Percentiles rank a stretch among this genome's conserved stretches.
Evolutionary conservation across 108 stramenopile genomes (phyloP).

Genomic region (Nitzschia inconspicua): DNA sequence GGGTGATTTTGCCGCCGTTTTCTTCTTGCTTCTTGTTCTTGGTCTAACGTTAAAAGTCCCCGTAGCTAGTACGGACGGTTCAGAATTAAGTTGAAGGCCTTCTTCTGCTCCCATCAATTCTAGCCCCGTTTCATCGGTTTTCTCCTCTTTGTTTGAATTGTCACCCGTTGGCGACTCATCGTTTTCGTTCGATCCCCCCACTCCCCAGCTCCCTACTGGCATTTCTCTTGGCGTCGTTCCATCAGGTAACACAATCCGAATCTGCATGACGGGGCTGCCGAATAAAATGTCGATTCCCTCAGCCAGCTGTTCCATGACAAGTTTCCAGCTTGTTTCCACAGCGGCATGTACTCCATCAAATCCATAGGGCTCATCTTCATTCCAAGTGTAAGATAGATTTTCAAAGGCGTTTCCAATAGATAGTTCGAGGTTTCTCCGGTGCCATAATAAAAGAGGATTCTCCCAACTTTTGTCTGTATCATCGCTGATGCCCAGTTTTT

Average conservation of each 20-base stretch:
- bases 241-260: conserved; percentile 31
- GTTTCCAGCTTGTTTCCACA: conserved; percentile 68
- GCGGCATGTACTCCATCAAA: conserved; percentile 92
- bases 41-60: background rate
- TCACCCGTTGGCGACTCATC: background rate
- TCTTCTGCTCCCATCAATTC: too few species aligned
- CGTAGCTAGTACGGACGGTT: too few species aligned
- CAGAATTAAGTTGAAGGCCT: background rate
- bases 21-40: background rate
- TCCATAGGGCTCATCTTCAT: conserved; percentile 90
- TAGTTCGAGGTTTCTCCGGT: conserved; percentile 88
- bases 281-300: conserved; percentile 67
- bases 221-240: conserved; percentile 20
- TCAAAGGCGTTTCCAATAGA: conserved; percentile 78
- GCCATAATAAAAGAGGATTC: conserved; percentile 81
- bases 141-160: background rate
- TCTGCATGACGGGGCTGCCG: conserved; percentile 22
- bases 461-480: conserved; percentile 1
- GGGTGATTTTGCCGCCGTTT: background rate
- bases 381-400: conserved; percentile 79
- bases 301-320: conserved; percentile 66
- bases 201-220: background rate
- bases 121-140: conserved; percentile 6
- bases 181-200: background rate
- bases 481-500: conserved; percentile 14